Evolutionary conservation across 2,329 filamentous ascomycete species (phyloP).

Genomic region (Polychaeton citri): DNA sequence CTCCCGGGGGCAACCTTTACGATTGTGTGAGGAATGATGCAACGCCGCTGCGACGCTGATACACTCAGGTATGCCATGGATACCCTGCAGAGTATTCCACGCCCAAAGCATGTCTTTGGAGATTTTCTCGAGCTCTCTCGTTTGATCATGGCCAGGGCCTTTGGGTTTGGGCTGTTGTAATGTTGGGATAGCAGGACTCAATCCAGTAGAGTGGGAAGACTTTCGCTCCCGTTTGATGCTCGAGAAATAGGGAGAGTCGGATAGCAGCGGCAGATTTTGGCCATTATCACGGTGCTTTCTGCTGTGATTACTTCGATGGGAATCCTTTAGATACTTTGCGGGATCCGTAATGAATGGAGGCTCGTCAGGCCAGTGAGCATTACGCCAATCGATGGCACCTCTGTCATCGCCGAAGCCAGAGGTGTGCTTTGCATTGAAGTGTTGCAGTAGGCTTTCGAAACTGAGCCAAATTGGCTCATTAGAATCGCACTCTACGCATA

Average conservation of each 20-base stretch:
- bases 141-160: neutral
- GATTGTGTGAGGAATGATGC: neutral
- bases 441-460: slow-evolving; percentile 68
- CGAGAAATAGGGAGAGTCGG: neutral
- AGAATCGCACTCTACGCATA: slow-evolving; percentile 45
- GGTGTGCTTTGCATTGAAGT: slow-evolving; percentile 74
- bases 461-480: slow-evolving; percentile 50
- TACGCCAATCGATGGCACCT: slow-evolving; percentile 61
- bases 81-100: neutral
- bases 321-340: neutral
- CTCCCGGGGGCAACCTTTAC: neutral
- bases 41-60: neutral
- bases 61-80: neutral
- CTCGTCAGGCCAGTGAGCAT: slow-evolving; percentile 63
- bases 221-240: neutral
- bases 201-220: neutral
- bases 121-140: neutral
- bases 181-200: neutral
- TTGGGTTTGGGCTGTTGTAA: neutral
- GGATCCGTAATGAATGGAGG: slow-evolving; percentile 51
- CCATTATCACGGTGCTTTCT: neutral
- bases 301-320: neutral
- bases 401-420: slow-evolving; percentile 55
- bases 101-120: neutral
- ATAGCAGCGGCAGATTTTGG: neutral